Evolutionary conservation across 441 rosid species (phyloP).

Genomic region (Flueggea neowawraea): DNA sequence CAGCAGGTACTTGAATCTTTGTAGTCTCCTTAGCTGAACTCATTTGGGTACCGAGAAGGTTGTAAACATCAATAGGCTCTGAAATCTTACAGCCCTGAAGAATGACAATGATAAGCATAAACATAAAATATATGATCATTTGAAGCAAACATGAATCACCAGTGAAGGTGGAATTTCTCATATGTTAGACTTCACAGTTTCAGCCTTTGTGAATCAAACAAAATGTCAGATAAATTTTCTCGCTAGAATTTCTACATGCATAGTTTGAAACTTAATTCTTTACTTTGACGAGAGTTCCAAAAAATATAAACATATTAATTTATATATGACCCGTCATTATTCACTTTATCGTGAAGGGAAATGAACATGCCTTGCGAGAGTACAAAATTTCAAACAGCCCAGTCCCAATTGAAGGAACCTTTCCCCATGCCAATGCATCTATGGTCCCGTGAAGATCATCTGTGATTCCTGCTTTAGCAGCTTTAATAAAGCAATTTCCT

Average conservation of each 20-base stretch:
- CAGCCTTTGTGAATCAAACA: no score
- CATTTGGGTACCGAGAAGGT: constrained; percentile 38
- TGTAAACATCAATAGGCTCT: constrained; percentile 54
- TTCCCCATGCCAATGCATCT: constrained; percentile 95
- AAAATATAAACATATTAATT: no score
- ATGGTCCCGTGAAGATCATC: constrained; percentile 84
- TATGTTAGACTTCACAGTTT: no score
- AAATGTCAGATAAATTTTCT: no score
- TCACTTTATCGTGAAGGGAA: constrained; percentile 7
- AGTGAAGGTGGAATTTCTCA: no score
- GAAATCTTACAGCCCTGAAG: constrained; percentile 51
- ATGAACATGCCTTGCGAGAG: constrained; percentile 51
- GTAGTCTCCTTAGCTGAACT: constrained; percentile 22
- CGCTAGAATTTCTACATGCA: neutral
- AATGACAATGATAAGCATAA: constrained; percentile 4
- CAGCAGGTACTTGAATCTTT: constrained; percentile 26
- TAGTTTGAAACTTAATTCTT: neutral
- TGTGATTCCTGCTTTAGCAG: constrained; percentile 75
- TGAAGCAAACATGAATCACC: no score
- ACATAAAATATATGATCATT: no score
- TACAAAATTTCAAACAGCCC: constrained; percentile 77
- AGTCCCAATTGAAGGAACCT: constrained; percentile 68
- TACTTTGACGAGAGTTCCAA: no score
- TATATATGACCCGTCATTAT: neutral
- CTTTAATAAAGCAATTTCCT: constrained; percentile 76